Evolutionary conservation across 805 yeast genomes (phyloP).

Genomic region (Candida maesae): DNA sequence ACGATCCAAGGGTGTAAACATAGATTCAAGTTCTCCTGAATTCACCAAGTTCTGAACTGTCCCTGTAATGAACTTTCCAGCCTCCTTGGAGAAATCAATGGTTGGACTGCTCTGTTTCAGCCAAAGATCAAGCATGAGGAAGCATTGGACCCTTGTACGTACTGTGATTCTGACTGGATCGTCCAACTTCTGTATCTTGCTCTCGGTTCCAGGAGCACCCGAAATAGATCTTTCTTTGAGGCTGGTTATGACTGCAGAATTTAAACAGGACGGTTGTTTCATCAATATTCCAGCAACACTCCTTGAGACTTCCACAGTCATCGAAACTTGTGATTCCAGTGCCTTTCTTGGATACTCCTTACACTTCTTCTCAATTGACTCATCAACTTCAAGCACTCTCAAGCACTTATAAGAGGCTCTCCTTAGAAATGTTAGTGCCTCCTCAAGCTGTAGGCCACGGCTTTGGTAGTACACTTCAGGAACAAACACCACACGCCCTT

Average conservation of each 20-base stretch:
- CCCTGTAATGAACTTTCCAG: slow-evolving; percentile 6
- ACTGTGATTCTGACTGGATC: slow-evolving; percentile 18
- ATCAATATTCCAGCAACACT: slow-evolving; percentile 19
- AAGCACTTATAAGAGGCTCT: slow-evolving; percentile 35
- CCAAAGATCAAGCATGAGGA: slow-evolving; percentile 14
- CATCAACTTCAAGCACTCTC: slow-evolving; percentile 24
- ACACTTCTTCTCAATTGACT: slow-evolving; percentile 17
- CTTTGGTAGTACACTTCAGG: slow-evolving; percentile 35
- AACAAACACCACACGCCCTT: slow-evolving; percentile 36
- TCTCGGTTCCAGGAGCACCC: not conserved
- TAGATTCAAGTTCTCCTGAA: not conserved
- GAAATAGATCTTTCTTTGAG: slow-evolving; percentile 9
- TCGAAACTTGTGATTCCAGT: slow-evolving; percentile 23
- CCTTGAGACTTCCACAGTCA: slow-evolving; percentile 18
- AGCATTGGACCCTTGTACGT: slow-evolving; percentile 21
- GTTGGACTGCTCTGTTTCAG: slow-evolving; percentile 1
- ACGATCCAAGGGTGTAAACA: slow-evolving; percentile 10
- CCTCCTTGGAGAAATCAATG: not conserved
- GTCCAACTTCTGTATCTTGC: no score
- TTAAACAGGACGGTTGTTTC: slow-evolving; percentile 7
- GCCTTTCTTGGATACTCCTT: slow-evolving; percentile 29
- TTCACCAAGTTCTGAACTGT: slow-evolving; percentile 2
- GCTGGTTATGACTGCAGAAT: slow-evolving; percentile 6
- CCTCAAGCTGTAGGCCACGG: slow-evolving; percentile 34
- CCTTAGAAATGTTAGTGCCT: slow-evolving; percentile 39